A percentile compares a stretch with the other conserved stretches of the same genome.
Conservation (phyloP, 495 filamentous ascomycete species). For the Daldinia caldariorum region DNA sequence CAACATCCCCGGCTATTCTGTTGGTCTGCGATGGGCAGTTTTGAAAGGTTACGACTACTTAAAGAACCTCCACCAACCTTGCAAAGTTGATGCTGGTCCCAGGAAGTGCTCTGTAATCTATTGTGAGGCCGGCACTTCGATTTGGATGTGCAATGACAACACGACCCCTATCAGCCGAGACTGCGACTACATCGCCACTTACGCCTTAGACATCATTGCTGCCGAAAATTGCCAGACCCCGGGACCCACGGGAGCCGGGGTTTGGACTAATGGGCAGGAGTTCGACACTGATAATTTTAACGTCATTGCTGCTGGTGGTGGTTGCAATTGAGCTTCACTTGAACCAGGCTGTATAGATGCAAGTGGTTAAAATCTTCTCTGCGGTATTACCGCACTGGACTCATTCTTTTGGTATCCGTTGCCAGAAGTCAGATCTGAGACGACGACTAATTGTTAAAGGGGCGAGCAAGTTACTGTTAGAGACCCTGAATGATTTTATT, state of each 20-base stretch:
- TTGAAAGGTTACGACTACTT: slow-evolving; percentile 24
- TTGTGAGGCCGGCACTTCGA: background rate
- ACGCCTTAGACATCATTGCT: slow-evolving; percentile 22
- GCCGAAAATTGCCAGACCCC: slow-evolving; percentile 5
- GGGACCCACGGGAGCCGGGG: background rate
- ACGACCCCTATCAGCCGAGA: background rate
- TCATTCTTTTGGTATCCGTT: background rate
- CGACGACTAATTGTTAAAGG: background rate
- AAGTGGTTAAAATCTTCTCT: background rate
- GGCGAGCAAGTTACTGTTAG: background rate
- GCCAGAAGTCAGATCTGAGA: background rate
- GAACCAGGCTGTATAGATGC: background rate
- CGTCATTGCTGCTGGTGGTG: slow-evolving; percentile 20
- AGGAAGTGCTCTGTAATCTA: slow-evolving; percentile 29
- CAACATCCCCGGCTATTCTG: slow-evolving; percentile 4
- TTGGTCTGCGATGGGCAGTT: background rate
- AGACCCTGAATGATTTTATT: background rate
- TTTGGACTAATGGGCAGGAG: slow-evolving; percentile 8
- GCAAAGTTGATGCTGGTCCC: slow-evolving; percentile 20
- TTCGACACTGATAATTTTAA: slow-evolving; percentile 26
- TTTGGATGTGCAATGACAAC: slow-evolving; percentile 39
- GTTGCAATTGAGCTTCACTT: background rate
- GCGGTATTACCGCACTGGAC: background rate
- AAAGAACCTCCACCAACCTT: slow-evolving; percentile 15
- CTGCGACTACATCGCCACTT: slow-evolving; percentile 17